Evolutionary conservation across 225 moss, liverwort and hornwort genomes (phyloP).

Genomic region (Pseudoscleropodium purum): DNA sequence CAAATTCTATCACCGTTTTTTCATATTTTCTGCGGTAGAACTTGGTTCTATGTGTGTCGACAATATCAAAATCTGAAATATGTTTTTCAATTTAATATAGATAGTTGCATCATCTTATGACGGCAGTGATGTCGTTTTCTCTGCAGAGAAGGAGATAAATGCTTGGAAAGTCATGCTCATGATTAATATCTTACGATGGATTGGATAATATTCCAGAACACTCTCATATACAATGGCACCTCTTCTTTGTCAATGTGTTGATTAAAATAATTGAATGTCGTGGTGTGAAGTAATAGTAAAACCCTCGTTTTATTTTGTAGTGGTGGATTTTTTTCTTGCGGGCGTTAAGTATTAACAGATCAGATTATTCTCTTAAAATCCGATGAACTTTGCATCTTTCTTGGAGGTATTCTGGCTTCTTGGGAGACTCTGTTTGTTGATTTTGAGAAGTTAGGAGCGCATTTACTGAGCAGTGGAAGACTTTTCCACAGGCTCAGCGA

Average conservation of each 20-base stretch:
- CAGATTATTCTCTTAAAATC: neutral
- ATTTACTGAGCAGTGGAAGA: neutral
- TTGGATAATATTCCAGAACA: neutral
- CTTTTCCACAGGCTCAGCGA: constrained; percentile 26
- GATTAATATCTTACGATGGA: neutral
- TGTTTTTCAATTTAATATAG: neutral
- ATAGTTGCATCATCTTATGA: neutral
- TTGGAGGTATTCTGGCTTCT: neutral
- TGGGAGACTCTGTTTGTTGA: neutral
- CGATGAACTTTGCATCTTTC: neutral
- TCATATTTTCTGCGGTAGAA: neutral
- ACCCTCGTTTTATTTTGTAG: neutral
- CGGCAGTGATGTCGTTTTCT: neutral
- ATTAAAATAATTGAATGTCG: neutral
- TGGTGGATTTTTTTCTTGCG: neutral
- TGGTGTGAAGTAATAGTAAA: neutral
- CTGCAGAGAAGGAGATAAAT: neutral
- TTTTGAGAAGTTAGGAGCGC: neutral
- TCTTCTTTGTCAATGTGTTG: neutral
- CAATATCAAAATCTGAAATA: neutral
- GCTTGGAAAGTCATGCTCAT: neutral
- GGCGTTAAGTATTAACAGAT: neutral
- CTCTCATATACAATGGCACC: neutral
- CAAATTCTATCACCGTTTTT: neutral
- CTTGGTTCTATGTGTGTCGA: neutral